Conservation (phyloP, 768 basidiomycete genomes). For the Chalciporus chontae region DNA sequence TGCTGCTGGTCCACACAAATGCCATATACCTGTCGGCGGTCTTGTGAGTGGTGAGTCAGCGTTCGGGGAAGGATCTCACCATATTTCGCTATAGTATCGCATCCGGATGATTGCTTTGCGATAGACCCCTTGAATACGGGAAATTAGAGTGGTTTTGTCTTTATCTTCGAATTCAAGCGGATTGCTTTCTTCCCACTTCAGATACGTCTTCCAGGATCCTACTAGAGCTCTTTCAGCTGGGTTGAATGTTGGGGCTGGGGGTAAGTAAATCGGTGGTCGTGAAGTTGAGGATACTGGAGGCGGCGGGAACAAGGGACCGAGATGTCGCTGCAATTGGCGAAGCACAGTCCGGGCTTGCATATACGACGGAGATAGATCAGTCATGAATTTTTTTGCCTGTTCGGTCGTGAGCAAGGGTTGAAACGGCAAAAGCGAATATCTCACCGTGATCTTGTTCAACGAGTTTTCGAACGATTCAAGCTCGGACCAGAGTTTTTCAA, state of each 20-base stretch:
- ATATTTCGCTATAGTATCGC: slow-evolving; percentile 94
- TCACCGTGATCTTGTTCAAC: slow-evolving; percentile 81
- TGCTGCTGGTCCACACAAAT: slow-evolving; percentile 71
- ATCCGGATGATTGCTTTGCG: slow-evolving; percentile 87
- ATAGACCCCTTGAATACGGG: slow-evolving; percentile 78
- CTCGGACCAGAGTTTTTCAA: slow-evolving; percentile 91
- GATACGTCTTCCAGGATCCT: slow-evolving; percentile 86
- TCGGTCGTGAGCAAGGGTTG: slow-evolving; percentile 9
- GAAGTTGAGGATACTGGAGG: slow-evolving; percentile 40
- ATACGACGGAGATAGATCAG: slow-evolving; percentile 86
- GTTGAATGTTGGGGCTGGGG: slow-evolving; percentile 69
- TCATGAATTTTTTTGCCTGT: slow-evolving; percentile 92
- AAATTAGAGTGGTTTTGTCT: slow-evolving; percentile 62
- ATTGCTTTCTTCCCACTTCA: slow-evolving; percentile 95
- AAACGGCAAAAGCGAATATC: slow-evolving; percentile 13
- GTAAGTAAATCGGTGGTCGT: slow-evolving; percentile 52
- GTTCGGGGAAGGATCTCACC: slow-evolving; percentile 44
- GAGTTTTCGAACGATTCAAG: slow-evolving; percentile 88
- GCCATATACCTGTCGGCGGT: slow-evolving; percentile 77
- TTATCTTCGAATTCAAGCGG: slow-evolving; percentile 89
- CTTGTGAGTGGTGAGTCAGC: slow-evolving; percentile 8
- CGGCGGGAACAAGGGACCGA: slow-evolving; percentile 57
- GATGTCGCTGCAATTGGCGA: slow-evolving; percentile 73
- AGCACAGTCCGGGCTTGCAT: slow-evolving; percentile 93
- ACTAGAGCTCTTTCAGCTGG: slow-evolving; percentile 68